Evolutionary conservation across 768 basidiomycete species (phyloP), one percentile per base, ranked within the genome.

Genomic region (Leucosporidium scottii): DNA sequence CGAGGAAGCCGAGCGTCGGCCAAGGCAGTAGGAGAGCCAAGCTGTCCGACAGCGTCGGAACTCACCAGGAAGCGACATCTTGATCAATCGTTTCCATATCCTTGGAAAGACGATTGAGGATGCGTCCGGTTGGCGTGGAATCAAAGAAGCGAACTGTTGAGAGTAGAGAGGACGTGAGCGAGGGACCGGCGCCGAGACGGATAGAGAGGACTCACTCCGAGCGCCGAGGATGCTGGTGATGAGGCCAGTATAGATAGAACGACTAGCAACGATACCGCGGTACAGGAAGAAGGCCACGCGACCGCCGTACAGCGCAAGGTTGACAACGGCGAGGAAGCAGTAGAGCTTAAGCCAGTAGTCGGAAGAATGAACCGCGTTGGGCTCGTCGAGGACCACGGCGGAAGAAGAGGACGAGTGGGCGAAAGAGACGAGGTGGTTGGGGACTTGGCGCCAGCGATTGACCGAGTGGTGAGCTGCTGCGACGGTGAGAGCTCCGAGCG

Each of bases 31-130:
- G n/a, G 34, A 5, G 34, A 4, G 34, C 34, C 34, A 10, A 34
- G 34, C 34, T 34, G 34, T 4, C 34, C 34, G 34, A 34, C 4
- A 34, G 34, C 34, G 34, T 10, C 10, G 4, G 5, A 34, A 34
- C 34, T 34, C 53, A 44, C 59, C 39, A 59, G 44, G 65, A 20
- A 7, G 74, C 51, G 1, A 74, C 53, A 31, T 59, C 59, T 21
- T 59, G 59, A 39, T 81, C 81, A 56, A 81, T 74, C 0, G 78
- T 59, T 27, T 78, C 78, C 59, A 79, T 76, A 68, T 81, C 80
- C 28, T 58, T 58, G 54, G 76, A 77, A 6, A 81, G 72, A 12
- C 80, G 73, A 65, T 79, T 80, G 59, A 80, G 74, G 62, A 81
- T 80, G 5, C 80, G 75, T 4, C 81, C 80, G 9, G 76, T 75